Evolutionary conservation across 371 early-diverging fungal genomes (phyloP), one percentile per base, ranked within the genome.

Genomic region (Lichtheimia ornata): DNA sequence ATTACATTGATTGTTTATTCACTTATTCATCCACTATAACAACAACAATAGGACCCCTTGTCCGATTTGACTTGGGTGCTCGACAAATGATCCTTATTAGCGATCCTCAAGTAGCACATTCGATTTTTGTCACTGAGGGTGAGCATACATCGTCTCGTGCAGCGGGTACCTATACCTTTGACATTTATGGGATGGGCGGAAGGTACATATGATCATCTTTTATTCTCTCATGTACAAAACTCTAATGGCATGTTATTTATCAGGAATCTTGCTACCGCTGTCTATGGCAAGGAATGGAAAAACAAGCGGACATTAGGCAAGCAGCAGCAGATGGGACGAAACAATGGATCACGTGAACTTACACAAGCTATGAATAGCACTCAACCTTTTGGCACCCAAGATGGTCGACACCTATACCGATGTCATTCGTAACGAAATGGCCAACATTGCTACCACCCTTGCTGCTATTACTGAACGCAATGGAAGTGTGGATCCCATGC

Each of bases 21-120:
- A 56, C 45, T 56, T 14, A 41, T 15, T n/a, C 15, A 22, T 27
- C 27, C 27, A 17, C 11, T 5, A 47, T 47, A 11, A 24, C 12
- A 20, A 20, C 17, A 17, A 30, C 9, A 43, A 2, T 14, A 61
- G 58, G 54, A 24, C 69, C 69, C 4, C 49, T 69, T 18, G 44
- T 61, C 30, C 51, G 35, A 17, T 24, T 69, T 11, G 4, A 59
- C 18, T 55, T 69, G 53, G 69, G 69, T 25, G 61, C 52, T n/a
- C 56, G 54, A 17, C 28, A 27, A 17, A 57, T 53, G 47, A 58
- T 69, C 27, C 24, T 61, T 24, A 64, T 69, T 40, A 49, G 54
- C 6, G 69, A 69, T 41, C 59, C 69, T 22, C 14, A 40, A 17
- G 27, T 65, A 15, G 69, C 69, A 5, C 69, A 69, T 56, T 62